A percentile compares a stretch with the other conserved stretches of the same genome.
phyloP scores from a whole-genome alignment of 2,329 filamentous ascomycete genomes.

The Sporothrix inflata region DNA sequence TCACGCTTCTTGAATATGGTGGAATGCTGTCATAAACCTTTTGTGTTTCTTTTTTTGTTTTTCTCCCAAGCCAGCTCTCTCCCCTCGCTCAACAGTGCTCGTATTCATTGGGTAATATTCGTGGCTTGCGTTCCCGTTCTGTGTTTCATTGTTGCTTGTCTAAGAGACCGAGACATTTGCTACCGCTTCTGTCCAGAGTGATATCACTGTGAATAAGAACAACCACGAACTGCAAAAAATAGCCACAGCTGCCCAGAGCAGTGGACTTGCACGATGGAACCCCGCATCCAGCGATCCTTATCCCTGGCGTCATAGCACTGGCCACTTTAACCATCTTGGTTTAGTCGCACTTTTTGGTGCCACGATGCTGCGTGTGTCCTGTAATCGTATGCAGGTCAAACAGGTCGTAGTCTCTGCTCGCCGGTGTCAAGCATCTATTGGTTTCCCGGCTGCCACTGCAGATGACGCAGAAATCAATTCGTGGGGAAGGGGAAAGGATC shows the following conservation, averaged over 20 bases:
- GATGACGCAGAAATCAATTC: not conserved
- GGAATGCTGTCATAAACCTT: not conserved
- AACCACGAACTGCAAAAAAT: not conserved
- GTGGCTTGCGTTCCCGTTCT: not conserved
- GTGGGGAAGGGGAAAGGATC: not conserved
- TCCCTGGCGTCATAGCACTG: conserved; percentile 19
- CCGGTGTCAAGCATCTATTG: not conserved
- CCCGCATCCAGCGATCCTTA: not conserved
- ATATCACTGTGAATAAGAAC: not conserved
- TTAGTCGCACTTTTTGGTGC: not conserved
- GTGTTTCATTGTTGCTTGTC: not conserved
- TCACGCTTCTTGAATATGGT: not conserved
- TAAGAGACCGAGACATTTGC: not conserved
- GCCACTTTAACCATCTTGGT: not conserved
- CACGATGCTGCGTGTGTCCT: not conserved
- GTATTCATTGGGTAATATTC: conserved; percentile 1
- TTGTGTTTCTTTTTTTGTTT: not conserved
- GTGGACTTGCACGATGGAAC: not conserved
- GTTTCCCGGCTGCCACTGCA: not conserved
- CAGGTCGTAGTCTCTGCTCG: not conserved
- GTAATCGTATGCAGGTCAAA: not conserved
- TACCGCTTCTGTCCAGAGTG: not conserved
- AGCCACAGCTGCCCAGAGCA: not conserved
- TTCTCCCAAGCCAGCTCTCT: not conserved
- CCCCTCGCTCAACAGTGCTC: not conserved